Percentiles rank a stretch among this genome's conserved stretches.
Evolutionary conservation across 768 basidiomycete genomes (phyloP).

Genomic region (Piloderma croceum): DNA sequence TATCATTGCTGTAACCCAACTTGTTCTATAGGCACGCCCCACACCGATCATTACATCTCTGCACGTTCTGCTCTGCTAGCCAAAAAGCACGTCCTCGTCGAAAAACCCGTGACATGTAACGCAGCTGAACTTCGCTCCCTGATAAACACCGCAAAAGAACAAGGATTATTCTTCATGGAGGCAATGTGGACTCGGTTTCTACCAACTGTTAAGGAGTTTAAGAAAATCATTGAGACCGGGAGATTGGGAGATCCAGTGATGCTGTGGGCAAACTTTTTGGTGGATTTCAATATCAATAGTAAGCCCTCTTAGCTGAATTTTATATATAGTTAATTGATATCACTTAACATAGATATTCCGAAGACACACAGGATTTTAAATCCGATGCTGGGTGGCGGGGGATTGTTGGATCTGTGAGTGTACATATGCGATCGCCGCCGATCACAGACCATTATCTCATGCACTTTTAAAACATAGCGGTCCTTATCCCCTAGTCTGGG

Average conservation of each 20-base stretch:
- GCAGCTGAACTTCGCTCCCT: slow-evolving; percentile 70
- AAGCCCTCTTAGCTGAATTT: slow-evolving; percentile 4
- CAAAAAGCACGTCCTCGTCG: slow-evolving; percentile 82
- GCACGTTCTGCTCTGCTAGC: slow-evolving; percentile 70
- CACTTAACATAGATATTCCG: slow-evolving; percentile 66
- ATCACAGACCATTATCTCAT: not conserved
- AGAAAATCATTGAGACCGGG: slow-evolving; percentile 56
- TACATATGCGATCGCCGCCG: not conserved
- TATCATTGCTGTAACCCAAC: not conserved
- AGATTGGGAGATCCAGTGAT: slow-evolving; percentile 61
- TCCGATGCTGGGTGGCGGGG: slow-evolving; percentile 76
- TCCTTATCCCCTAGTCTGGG: slow-evolving; percentile 81
- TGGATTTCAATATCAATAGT: slow-evolving; percentile 58
- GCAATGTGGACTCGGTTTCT: slow-evolving; percentile 86
- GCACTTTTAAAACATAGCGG: too few relatives aligned
- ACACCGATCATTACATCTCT: slow-evolving; percentile 77
- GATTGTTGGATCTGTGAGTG: slow-evolving; percentile 74
- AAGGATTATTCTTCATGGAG: slow-evolving; percentile 88
- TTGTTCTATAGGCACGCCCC: slow-evolving; percentile 63
- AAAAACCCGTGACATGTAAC: slow-evolving; percentile 83
- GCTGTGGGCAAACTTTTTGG: slow-evolving; percentile 73
- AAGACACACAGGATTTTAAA: slow-evolving; percentile 72
- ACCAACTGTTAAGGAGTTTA: slow-evolving; percentile 59
- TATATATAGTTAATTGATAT: not conserved
- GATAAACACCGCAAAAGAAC: slow-evolving; percentile 66